These are phyloP conservation scores for Quercus rubra DNA, from an alignment of 306 rosid species.

Conservation along the genomic window DNA sequence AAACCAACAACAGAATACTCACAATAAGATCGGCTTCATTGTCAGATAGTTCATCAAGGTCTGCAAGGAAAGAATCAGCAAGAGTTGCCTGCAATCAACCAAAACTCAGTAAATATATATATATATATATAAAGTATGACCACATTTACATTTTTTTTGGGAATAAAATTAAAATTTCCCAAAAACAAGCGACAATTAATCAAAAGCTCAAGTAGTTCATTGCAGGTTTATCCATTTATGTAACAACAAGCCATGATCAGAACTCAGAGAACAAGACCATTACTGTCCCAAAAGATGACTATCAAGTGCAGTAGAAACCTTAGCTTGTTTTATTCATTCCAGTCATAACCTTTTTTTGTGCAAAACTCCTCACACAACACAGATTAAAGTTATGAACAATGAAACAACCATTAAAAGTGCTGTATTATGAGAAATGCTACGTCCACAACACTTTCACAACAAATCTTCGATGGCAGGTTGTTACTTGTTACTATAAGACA, in stretches of 20 bases:
- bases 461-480: no score
- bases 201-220: background rate
- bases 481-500: no score
- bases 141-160: no score
- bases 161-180: background rate
- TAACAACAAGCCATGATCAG: background rate
- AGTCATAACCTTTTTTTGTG: background rate
- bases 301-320: background rate
- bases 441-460: no score
- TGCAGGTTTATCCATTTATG: background rate
- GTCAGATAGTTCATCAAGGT: slow-evolving; percentile 93
- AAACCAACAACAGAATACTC: slow-evolving; percentile 15
- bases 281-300: background rate
- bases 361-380: background rate
- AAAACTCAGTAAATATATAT: background rate
- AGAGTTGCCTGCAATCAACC: slow-evolving; percentile 72
- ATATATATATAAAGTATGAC: no score
- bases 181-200: background rate
- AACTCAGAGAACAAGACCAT: background rate
- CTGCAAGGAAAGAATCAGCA: slow-evolving; percentile 95
- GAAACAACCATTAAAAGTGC: background rate
- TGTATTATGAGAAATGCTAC: no score
- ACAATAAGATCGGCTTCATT: slow-evolving; percentile 72
- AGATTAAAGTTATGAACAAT: background rate
- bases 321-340: background rate